Conservation (phyloP, 2,329 filamentous ascomycete genomes). For the Pseudogymnoascus pannorum region DNA sequence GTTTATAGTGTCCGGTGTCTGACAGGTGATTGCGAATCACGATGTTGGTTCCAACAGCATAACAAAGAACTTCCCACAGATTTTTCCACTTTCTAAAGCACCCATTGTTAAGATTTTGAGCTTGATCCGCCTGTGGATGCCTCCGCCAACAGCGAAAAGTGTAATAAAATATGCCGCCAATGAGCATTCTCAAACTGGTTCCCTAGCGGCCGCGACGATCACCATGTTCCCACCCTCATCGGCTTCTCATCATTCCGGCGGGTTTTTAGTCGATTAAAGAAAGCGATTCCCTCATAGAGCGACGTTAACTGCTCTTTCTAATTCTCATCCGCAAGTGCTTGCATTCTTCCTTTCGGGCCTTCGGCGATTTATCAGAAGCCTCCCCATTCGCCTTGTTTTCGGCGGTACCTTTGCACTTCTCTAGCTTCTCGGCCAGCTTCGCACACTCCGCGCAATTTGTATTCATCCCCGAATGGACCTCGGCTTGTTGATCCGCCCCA, state of each 20-base stretch:
- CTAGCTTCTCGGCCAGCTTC: conserved; percentile 11
- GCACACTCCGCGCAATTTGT: conserved; percentile 29
- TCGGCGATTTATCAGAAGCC: background rate
- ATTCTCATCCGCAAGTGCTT: background rate
- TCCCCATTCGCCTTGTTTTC: background rate
- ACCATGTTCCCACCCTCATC: background rate
- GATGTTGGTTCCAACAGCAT: background rate
- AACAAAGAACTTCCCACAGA: background rate
- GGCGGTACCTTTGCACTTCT: conserved; percentile 2
- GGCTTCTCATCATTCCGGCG: background rate
- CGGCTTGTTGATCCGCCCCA: background rate
- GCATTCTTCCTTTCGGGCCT: background rate
- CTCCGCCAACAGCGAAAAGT: too few species aligned
- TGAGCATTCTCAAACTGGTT: background rate
- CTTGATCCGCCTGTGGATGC: background rate
- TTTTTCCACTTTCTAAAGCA: background rate
- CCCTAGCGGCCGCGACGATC: background rate
- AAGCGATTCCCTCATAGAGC: background rate
- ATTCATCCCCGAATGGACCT: background rate
- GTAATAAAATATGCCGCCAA: background rate
- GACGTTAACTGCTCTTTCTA: background rate
- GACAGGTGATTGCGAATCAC: background rate
- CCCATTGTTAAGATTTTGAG: background rate
- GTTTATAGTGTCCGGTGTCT: background rate
- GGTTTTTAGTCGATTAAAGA: background rate